These are phyloP conservation scores for Euphorbia schlechtendalii DNA, from an alignment of 441 rosid species.

Conservation along the genomic window DNA sequence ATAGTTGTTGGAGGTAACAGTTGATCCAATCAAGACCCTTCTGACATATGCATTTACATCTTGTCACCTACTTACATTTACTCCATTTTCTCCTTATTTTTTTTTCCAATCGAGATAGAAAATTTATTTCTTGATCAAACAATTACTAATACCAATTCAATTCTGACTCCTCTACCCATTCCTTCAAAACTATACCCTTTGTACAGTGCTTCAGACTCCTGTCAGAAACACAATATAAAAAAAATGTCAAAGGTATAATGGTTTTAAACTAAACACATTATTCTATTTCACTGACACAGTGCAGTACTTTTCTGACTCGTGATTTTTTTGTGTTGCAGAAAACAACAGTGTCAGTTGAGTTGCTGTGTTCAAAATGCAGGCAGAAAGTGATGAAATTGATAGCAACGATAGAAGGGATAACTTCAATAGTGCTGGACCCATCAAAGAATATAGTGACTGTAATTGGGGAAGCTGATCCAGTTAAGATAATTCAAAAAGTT, in stretches of 20 bases:
- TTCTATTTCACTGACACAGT: too few species aligned
- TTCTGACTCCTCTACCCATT: constrained; percentile 15
- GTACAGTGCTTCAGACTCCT: not conserved
- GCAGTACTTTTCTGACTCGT: constrained; percentile 23
- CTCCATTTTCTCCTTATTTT: constrained; percentile 31
- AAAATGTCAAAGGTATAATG: constrained; percentile 39
- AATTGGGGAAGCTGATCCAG: constrained; percentile 56
- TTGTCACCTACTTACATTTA: constrained; percentile 32
- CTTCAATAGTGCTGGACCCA: constrained; percentile 39
- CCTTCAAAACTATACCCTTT: constrained; percentile 1
- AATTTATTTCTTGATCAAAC: too few species aligned
- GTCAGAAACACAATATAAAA: constrained; percentile 2
- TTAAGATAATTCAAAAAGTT: constrained; percentile 37
- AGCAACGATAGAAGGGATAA: constrained; percentile 45
- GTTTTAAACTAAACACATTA: not conserved
- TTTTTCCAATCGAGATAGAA: constrained; percentile 20
- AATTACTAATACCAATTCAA: not conserved
- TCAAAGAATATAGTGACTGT: constrained; percentile 41
- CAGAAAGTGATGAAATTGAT: constrained; percentile 49
- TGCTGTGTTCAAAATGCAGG: constrained; percentile 51
- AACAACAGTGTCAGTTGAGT: constrained; percentile 49
- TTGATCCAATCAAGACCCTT: constrained; percentile 29
- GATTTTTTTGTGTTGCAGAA: constrained; percentile 37
- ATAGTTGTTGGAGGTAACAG: constrained; percentile 24
- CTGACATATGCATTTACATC: too few species aligned